Base-by-base conservation (phyloP, 2,329 filamentous ascomycete genomes). In the Pestalotiopsis sp. region DNA sequence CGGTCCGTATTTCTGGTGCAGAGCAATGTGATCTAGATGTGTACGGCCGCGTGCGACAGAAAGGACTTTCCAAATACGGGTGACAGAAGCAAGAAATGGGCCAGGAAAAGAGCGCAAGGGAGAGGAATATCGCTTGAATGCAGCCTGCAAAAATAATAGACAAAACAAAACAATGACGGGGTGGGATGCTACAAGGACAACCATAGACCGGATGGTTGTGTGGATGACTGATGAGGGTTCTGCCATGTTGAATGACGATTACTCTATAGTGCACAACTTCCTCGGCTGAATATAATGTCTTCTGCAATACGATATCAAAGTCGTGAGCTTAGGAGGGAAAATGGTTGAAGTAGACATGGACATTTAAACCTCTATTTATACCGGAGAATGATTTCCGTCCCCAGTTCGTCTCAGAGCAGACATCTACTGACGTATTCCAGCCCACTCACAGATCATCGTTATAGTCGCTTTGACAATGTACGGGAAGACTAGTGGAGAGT, bases 1-100 rank as follows among this genome's bases (percentile, higher is more conserved):
- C 14, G 82, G 82, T 1, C 84, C 84, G 71, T 86, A 85, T 71
- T 78, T 80, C 25, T 74, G 72, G 75, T 86, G 84, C 3, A 86
- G 77, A 1, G 75, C 80, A 64, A 85, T 79, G 72, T 84, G 81
- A 5, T 84, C 76, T 52, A 79, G 76, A 63, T 85, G 81, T 2
- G 82, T 83, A 58, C 73, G 77, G n/a, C 80, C 80, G 0, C 76
- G 76, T 1, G 77, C 76, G 3, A 79, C 80, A 1, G 81, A 83
- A 31, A 73, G 38, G 36, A 83, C 71, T 68, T 83, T 84, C 82
- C 82, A 84, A 4, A 84, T 76, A 1, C 82, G 80, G 0, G 72
- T 72, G 68, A 71, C 74, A 1, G 77, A 78, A 1, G 77, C 77
- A 23, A 77, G 66, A 67, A 77, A 72, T 1, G 77, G 77, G 1